These are phyloP conservation scores for Cercospora brassicicola DNA, from an alignment of 2,329 filamentous ascomycete species.

Conservation along the genomic window DNA sequence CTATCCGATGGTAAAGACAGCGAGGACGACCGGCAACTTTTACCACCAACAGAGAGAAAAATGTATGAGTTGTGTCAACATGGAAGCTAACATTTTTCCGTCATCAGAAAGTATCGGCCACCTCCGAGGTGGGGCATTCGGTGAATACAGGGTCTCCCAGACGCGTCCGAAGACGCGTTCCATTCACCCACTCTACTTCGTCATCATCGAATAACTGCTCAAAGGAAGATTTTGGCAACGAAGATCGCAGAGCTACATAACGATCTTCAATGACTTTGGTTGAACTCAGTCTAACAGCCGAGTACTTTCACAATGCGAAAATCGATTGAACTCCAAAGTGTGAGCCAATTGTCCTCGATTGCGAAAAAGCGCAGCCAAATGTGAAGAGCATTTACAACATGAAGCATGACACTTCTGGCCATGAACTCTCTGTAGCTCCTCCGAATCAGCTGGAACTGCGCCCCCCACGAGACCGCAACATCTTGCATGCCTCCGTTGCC, in stretches of 20 bases:
- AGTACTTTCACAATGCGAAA: background rate
- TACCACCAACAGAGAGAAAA: background rate
- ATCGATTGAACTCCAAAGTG: background rate
- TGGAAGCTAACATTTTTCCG: constrained; percentile 4
- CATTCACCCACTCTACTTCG: background rate
- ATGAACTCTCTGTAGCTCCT: background rate
- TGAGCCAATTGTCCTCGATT: background rate
- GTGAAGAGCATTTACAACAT: too few species aligned
- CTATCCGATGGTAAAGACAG: background rate
- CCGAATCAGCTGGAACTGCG: background rate
- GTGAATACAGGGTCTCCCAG: background rate
- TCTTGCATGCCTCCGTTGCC: background rate
- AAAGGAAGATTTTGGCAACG: too few species aligned
- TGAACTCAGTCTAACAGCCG: background rate
- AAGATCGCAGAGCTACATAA: background rate
- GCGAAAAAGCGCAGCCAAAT: background rate
- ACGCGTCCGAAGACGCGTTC: constrained; percentile 1
- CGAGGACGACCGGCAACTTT: background rate
- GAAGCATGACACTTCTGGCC: too few species aligned
- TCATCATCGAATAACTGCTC: background rate
- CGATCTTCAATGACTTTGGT: background rate
- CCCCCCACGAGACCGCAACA: background rate
- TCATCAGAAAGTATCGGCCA: background rate
- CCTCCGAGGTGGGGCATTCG: background rate
- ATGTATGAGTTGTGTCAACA: background rate